phyloP scores from a whole-genome alignment of 2,329 filamentous ascomycete genomes.

The Cladosporium sp. region DNA sequence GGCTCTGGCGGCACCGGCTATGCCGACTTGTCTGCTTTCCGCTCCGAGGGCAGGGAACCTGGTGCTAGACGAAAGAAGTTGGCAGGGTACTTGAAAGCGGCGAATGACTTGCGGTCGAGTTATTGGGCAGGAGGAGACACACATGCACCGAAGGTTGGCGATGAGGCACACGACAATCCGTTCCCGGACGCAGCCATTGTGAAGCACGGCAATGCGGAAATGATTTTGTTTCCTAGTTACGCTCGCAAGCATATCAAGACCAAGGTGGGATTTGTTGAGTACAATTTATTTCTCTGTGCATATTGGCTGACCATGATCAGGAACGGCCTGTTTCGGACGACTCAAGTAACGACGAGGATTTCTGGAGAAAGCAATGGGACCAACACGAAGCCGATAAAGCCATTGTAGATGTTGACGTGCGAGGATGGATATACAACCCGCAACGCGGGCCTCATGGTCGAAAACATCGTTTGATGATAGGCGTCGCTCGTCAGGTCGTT shows the following conservation, averaged over 20 bases:
- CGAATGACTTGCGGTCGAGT: conserved; percentile 69
- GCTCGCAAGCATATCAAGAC: conserved; percentile 69
- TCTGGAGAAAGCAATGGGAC: conserved; percentile 78
- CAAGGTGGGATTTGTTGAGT: conserved; percentile 26
- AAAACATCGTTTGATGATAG: conserved; percentile 83
- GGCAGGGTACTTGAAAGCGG: conserved; percentile 70
- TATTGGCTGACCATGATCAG: neutral
- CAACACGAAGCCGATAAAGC: conserved; percentile 78
- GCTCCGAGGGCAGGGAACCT: conserved; percentile 54
- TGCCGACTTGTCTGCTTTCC: conserved; percentile 33
- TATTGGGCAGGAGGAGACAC: conserved; percentile 49
- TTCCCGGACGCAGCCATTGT: conserved; percentile 86
- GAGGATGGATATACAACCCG: conserved; percentile 92
- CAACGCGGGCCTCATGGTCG: conserved; percentile 81
- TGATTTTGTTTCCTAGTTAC: conserved; percentile 95
- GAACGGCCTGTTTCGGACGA: conserved; percentile 15
- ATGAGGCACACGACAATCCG: conserved; percentile 65
- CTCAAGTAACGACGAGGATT: conserved; percentile 60
- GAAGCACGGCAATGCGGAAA: conserved; percentile 79
- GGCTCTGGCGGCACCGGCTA: conserved; percentile 12
- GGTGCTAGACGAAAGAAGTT: conserved; percentile 78
- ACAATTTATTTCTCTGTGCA: neutral
- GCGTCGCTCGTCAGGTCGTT: conserved; percentile 82
- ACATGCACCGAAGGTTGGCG: conserved; percentile 48
- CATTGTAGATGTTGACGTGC: conserved; percentile 88